Evolutionary conservation across 2,329 filamentous ascomycete species (phyloP).

Genomic region (Ophiostoma piceae): DNA sequence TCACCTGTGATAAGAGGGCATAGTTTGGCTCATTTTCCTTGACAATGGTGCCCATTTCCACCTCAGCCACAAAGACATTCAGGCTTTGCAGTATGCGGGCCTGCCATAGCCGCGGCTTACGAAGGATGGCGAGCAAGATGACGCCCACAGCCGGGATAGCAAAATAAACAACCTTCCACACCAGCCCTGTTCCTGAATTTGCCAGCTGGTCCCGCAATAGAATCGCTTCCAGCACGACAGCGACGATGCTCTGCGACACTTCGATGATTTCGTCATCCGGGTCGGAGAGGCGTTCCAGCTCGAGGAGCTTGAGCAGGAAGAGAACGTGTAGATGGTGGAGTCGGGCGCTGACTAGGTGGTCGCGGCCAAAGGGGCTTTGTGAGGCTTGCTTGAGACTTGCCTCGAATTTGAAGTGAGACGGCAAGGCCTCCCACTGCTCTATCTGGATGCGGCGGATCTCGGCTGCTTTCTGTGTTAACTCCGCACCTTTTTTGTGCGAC

Average conservation of each 20-base stretch:
- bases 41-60: slow-evolving; percentile 13
- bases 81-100: slow-evolving; percentile 10
- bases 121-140: slow-evolving; percentile 4
- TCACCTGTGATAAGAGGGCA: slow-evolving; percentile 13
- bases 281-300: slow-evolving; percentile 2
- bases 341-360: neutral
- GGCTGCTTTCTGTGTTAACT: neutral
- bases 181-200: slow-evolving; percentile 10
- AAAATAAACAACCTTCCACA: slow-evolving; percentile 15
- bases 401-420: neutral
- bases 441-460: slow-evolving; percentile 8
- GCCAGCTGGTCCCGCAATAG: slow-evolving; percentile 10
- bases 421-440: slow-evolving; percentile 6
- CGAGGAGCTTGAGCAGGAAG: slow-evolving; percentile 3
- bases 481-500: neutral
- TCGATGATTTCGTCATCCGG: slow-evolving; percentile 10
- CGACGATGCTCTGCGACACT: slow-evolving; percentile 4
- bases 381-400: slow-evolving; percentile 15
- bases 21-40: slow-evolving; percentile 18
- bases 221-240: slow-evolving; percentile 6
- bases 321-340: slow-evolving; percentile 12
- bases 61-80: slow-evolving; percentile 9
- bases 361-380: slow-evolving; percentile 11
- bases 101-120: slow-evolving; percentile 10
- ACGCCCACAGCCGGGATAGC: slow-evolving; percentile 10